Evolutionary conservation across 73 alveolate genomes (phyloP), one percentile per base, ranked within the genome.

Genomic region (Blepharisma japonicum): DNA sequence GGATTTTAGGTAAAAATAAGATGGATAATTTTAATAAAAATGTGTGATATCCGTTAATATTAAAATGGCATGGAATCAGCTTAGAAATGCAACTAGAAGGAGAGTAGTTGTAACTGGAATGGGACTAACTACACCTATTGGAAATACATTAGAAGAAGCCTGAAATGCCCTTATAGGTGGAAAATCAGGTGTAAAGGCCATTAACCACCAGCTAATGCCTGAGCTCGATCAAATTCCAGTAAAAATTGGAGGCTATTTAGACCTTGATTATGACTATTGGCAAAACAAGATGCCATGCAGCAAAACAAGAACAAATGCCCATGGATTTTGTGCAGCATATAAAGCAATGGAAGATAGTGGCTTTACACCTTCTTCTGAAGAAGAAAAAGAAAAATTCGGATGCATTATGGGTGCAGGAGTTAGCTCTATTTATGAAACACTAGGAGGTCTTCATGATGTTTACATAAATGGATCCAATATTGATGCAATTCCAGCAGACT

Each of bases 21-120:
- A n/a, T n/a, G n/a, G n/a, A n/a, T n/a, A n/a, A n/a, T n/a, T n/a
- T 32, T 32, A 32, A 32, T 32, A 32, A 32, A 3, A 32, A 1
- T n/a, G 42, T 32, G 42, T 32, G 42, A 32, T 32, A 32, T 32
- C 42, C 42, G 42, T 32, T 32, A 1, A 32, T 32, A 32, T 53
- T 14, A 14, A 53, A 14, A 53, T 53, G 67, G 27, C 23, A 1
- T 53, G 67, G 67, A 11, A 53, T 3, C 67, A 53, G 4, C 23
- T 53, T 20, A 53, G 23, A 53, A 11, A 53, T 14, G 23, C n/a
- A 20, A 53, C 27, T 53, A 4, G 67, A 1, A 53, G 77, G 4
- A 61, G 98, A 83, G 98, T 92, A 23, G 98, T 86, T 6, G 91
- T 92, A 0, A 92, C 96, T 11, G 96, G 98, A 6, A 20, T 92